Base-by-base conservation (phyloP, 2,329 filamentous ascomycete species). In the Phyllosticta citriasiana region DNA sequence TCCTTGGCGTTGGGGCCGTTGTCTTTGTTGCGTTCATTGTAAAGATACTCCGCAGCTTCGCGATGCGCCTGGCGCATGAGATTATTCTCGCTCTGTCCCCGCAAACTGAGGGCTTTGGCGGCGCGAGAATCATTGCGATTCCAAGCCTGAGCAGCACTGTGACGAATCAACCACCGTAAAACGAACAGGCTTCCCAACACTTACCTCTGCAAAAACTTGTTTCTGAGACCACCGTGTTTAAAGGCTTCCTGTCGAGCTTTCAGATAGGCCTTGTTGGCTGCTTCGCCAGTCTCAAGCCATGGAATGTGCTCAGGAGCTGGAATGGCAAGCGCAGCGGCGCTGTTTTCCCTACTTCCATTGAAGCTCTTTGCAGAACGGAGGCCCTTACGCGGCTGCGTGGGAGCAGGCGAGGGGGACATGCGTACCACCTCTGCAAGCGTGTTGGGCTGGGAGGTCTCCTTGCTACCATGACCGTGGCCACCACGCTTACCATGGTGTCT, bases 41-140 rank as follows among this genome's bases (percentile, higher is more conserved):
- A 99, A 30, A 99, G 81, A 68, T 94, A 88, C 40, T 87, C 85
- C 24, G 94, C 94, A 9, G 94, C 94, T 76, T 97, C 92, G 55
- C 94, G 88, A 71, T 99, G 94, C 54, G 92, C 93, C 78, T 96
- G 95, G 65, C 92, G 86, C 94, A 99, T 99, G 47, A 95, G 82
- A 67, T 96, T 91, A 69, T 99, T 97, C 77, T 99, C 94, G 67
- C 90, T 94, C 76, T 97, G 94, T 12, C 94, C 94, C 30, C 94
- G 88, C 54, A 97, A 84, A 69, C 91, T 96, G 57, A 97, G 83
- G 33, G 93, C 93, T 78, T 97, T 97, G 63, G 94, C 94, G 19
- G 94, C 93, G 64, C 94, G 87, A 51, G 94, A 93, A 73, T 99
- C 94, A 69, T 97, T 97, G 62, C 94, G 88, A 72, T 97, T 97